Base-by-base conservation (phyloP, 768 basidiomycete species). In the Hypholoma sublateritium region DNA sequence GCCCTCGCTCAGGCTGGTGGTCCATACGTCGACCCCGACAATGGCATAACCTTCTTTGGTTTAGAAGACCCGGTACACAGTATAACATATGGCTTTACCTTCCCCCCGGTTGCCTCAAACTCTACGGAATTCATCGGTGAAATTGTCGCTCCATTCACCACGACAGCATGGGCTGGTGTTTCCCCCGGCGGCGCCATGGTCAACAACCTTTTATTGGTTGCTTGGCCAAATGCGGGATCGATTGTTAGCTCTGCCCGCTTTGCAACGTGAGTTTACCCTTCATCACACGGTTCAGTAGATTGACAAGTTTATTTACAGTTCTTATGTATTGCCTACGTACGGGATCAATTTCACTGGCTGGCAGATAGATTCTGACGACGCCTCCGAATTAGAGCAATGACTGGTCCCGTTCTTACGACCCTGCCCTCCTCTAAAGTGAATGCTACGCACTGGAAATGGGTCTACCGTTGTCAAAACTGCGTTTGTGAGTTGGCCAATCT, bases 401-500 rank as follows among this genome's bases (percentile, higher is more conserved):
- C 67, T 16, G 83, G 83, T 1, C 83, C 84, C 0, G 70, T 74
- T 14, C 68, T 87, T 46, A 86, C 84, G 1, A 77, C 77, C 43
- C 69, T 85, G 11, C 78, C 79, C 4, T 73, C 75, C 7, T 77
- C 79, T 14, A 74, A 69, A 53, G 77, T 85, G 22, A 85, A 85
- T 60, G 67, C 82, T 0, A 86, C 84, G 1, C 82, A 85, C 60
- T 86, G 84, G 84, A 85, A 84, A 59, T 86, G 82, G 80, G 83
- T 86, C 3, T 87, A 79, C 71, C 76, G 83, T 16, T 87, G 86
- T 77, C 81, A 85, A 63, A 81, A 85, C 68, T 87, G 86, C 72
- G 80, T 84, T 43, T 70, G 83, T 84, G 66, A 57, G 78, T 76
- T 21, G 5, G n/a, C 12, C 19, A 11, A 35, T 13, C 5, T 34